These are phyloP conservation scores for Fusarium acutatum DNA, from an alignment of 2,329 filamentous ascomycete genomes.

Conservation along the genomic window DNA sequence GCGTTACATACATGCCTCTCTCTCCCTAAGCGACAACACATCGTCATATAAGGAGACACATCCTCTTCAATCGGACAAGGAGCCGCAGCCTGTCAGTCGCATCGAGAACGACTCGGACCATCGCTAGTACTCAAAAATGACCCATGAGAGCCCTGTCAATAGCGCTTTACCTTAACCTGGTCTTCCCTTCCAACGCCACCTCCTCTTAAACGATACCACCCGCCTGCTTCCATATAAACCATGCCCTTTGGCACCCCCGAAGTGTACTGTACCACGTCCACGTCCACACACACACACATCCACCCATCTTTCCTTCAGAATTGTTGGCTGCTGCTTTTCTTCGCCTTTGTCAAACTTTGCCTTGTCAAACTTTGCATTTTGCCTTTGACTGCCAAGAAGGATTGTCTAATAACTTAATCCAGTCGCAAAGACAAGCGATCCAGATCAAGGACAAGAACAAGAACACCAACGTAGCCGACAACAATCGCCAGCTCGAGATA, in stretches of 20 bases:
- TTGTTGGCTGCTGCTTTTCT: constrained; percentile 10
- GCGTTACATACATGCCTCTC: constrained; percentile 20
- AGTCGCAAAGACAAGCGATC: constrained; percentile 21
- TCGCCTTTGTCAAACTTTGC: background rate
- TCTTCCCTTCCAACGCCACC: constrained; percentile 36
- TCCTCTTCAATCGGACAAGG: constrained; percentile 15
- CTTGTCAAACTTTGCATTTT: constrained; percentile 4
- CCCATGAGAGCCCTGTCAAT: constrained; percentile 17
- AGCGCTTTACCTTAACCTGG: constrained; percentile 37
- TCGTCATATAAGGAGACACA: constrained; percentile 20
- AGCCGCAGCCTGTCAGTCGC: constrained; percentile 11
- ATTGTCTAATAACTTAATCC: background rate
- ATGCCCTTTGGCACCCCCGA: constrained; percentile 8
- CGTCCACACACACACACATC: background rate
- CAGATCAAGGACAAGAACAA: constrained; percentile 8
- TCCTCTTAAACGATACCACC: constrained; percentile 38
- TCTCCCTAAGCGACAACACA: constrained; percentile 16
- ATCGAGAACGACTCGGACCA: constrained; percentile 6
- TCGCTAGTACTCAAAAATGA: background rate
- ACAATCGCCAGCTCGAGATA: constrained; percentile 23
- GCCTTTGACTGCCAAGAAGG: background rate
- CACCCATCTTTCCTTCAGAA: constrained; percentile 2
- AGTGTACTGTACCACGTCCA: constrained; percentile 11
- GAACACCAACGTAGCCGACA: background rate
- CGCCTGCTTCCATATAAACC: constrained; percentile 26